phyloP scores from a whole-genome alignment of 306 rosid species.

The Vachellia pachyceras region DNA sequence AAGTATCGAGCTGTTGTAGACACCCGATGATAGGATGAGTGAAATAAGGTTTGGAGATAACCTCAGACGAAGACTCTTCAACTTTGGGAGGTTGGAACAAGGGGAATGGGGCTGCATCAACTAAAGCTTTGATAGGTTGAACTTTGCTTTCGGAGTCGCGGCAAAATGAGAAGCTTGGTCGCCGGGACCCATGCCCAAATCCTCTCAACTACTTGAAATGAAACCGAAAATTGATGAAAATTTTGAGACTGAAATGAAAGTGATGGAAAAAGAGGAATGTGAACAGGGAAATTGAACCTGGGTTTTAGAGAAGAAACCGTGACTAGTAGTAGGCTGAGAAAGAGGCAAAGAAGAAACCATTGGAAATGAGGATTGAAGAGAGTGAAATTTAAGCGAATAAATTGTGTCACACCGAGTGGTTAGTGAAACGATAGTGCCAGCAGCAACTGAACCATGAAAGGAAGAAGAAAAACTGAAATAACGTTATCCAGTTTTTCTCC shows the following conservation, averaged over 20 bases:
- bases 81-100: slow-evolving; percentile 57
- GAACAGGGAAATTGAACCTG: slow-evolving; percentile 55
- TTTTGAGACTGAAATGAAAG: background rate
- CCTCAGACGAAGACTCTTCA: slow-evolving; percentile 72
- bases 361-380: slow-evolving; percentile 16
- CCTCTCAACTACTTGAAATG: slow-evolving; percentile 54
- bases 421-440: background rate
- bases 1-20: background rate
- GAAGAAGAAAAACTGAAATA: background rate
- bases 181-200: slow-evolving; percentile 51
- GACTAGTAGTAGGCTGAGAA: slow-evolving; percentile 51
- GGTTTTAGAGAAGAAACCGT: slow-evolving; percentile 56
- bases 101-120: slow-evolving; percentile 64
- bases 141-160: slow-evolving; percentile 41
- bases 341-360: slow-evolving; percentile 74
- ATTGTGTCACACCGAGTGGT: background rate
- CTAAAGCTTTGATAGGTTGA: slow-evolving; percentile 61
- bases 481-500: background rate
- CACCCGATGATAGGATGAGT: slow-evolving; percentile 3
- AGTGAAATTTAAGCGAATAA: slow-evolving; percentile 4
- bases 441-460: background rate
- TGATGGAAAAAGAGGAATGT: background rate
- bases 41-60: slow-evolving; percentile 27
- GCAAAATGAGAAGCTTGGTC: slow-evolving; percentile 48
- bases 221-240: background rate